These are phyloP conservation scores for Casaregolazyma suthepensis DNA, from an alignment of 1,139 yeast species.

Conservation along the genomic window DNA sequence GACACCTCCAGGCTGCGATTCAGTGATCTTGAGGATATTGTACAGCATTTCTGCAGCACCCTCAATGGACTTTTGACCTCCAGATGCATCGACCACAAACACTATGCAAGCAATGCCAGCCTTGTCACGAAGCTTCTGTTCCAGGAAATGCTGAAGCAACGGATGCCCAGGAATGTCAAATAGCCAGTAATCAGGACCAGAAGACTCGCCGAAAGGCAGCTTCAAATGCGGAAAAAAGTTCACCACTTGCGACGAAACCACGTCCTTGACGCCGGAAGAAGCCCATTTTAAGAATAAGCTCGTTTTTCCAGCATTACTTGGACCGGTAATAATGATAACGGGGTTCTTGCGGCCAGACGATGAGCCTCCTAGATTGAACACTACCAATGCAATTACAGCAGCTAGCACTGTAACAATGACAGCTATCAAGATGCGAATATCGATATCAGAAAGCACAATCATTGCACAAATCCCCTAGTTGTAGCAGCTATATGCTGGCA, in stretches of 20 bases:
- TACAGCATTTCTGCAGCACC: constrained; percentile 31
- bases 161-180: constrained; percentile 85
- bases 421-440: constrained; percentile 17
- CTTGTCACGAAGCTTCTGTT: constrained; percentile 30
- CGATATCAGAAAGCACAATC: constrained; percentile 8
- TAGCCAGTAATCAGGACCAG: constrained; percentile 36
- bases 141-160: constrained; percentile 46
- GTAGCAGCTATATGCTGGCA: neutral
- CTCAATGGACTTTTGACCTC: constrained; percentile 26
- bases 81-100: constrained; percentile 50
- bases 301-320: constrained; percentile 72
- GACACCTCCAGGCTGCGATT: constrained; percentile 42
- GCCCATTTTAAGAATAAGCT: constrained; percentile 41
- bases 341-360: neutral
- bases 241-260: constrained; percentile 43
- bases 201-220: constrained; percentile 32
- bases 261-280: neutral
- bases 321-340: constrained; percentile 60
- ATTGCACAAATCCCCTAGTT: neutral
- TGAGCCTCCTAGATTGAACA: neutral
- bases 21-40: constrained; percentile 29
- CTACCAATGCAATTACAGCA: neutral
- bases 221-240: constrained; percentile 33
- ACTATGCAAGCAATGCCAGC: constrained; percentile 52
- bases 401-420: constrained; percentile 5